These are phyloP conservation scores for Monosporozyma yasuniensis DNA, from an alignment of 805 yeast species.

Conservation along the genomic window DNA sequence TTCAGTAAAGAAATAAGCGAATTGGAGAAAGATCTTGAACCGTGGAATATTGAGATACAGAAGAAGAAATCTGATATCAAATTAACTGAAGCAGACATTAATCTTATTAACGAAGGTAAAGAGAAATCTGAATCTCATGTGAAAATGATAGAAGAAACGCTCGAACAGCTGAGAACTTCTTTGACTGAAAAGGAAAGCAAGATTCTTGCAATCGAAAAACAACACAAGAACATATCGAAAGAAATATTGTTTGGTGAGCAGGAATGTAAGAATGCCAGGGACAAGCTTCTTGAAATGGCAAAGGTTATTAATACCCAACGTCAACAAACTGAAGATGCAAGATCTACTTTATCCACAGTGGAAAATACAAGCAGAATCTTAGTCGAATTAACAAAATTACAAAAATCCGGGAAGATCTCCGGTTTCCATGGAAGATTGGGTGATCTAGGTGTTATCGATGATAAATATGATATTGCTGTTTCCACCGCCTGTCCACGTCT, in stretches of 20 bases:
- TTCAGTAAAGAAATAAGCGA: constrained; percentile 56
- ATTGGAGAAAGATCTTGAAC: constrained; percentile 62
- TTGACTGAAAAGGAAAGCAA: constrained; percentile 44
- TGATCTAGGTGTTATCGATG: constrained; percentile 84
- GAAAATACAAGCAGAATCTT: constrained; percentile 71
- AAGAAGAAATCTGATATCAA: constrained; percentile 55
- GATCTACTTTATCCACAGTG: constrained; percentile 43
- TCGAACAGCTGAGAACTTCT: constrained; percentile 38
- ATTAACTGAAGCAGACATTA: constrained; percentile 57
- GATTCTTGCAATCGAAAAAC: constrained; percentile 38
- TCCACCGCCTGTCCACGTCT: constrained; percentile 90
- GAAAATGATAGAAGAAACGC: constrained; percentile 35
- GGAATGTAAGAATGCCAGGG: constrained; percentile 44
- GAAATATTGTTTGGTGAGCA: constrained; percentile 52
- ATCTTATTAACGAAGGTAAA: constrained; percentile 43
- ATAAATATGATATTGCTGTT: constrained; percentile 81
- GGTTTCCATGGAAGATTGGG: constrained; percentile 92
- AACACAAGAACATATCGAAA: constrained; percentile 39
- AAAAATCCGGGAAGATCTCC: constrained; percentile 67
- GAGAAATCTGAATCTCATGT: constrained; percentile 38
- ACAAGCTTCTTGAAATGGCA: constrained; percentile 46
- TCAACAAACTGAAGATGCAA: constrained; percentile 60
- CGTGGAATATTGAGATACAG: constrained; percentile 67
- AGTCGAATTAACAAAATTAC: constrained; percentile 55
- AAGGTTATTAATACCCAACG: constrained; percentile 44